These are phyloP conservation scores for Chlorencoelia australis DNA, from an alignment of 2,329 filamentous ascomycete species.

Conservation along the genomic window DNA sequence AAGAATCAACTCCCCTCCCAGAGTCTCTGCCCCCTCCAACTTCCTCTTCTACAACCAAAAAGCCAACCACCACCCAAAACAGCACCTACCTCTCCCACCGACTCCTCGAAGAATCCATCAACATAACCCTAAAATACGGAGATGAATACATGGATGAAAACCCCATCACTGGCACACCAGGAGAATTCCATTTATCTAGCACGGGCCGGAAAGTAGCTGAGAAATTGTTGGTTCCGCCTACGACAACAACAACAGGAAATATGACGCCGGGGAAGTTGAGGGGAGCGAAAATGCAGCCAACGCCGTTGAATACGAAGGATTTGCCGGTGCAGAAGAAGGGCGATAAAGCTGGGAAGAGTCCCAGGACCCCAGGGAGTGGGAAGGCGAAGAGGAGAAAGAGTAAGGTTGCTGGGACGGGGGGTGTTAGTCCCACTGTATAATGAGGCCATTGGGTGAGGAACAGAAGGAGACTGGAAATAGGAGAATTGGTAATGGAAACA, in stretches of 20 bases:
- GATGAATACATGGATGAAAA: slow-evolving; percentile 60
- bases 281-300: slow-evolving; percentile 11
- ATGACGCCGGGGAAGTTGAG: slow-evolving; percentile 8
- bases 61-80: slow-evolving; percentile 2
- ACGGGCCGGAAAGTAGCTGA: slow-evolving; percentile 38
- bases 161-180: slow-evolving; percentile 55
- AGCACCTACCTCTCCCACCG: slow-evolving; percentile 20
- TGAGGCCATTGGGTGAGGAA: too few species aligned
- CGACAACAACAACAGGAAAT: slow-evolving; percentile 13
- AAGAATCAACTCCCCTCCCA: slow-evolving; percentile 36
- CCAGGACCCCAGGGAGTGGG: slow-evolving; percentile 24
- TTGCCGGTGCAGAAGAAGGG: slow-evolving; percentile 21
- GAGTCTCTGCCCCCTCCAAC: slow-evolving; percentile 23
- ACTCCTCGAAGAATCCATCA: slow-evolving; percentile 45
- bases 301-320: slow-evolving; percentile 20
- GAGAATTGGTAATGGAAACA: too few species aligned
- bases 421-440: slow-evolving; percentile 19
- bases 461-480: too few species aligned
- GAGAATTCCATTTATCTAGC: slow-evolving; percentile 54
- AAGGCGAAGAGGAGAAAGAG: slow-evolving; percentile 32
- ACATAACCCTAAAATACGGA: slow-evolving; percentile 47
- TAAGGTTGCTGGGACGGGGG: slow-evolving; percentile 10
- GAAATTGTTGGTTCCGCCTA: slow-evolving; percentile 16
- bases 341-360: slow-evolving; percentile 24
- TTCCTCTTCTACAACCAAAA: slow-evolving; percentile 7